phyloP scores from a whole-genome alignment of 176 grass and related monocot genomes.

The Aegilops tauschii region DNA sequence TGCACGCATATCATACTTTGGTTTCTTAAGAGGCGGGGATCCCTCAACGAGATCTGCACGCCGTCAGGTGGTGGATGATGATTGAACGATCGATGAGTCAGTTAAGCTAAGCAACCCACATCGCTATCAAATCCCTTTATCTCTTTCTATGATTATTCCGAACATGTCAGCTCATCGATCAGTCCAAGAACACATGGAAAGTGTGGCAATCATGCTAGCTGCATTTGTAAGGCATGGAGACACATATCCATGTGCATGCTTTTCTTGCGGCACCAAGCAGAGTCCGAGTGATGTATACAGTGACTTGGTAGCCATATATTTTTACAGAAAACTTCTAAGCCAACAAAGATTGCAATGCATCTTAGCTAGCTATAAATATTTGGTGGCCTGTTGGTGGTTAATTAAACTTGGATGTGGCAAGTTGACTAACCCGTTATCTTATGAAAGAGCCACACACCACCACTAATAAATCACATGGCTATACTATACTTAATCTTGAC shows the following conservation, averaged over 20 bases:
- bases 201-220: slow-evolving; percentile 17
- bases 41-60: slow-evolving; percentile 22
- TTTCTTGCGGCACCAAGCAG: not conserved
- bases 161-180: not conserved
- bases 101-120: slow-evolving; percentile 34
- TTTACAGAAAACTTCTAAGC: too few species aligned
- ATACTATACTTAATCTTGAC: too few species aligned
- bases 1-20: not conserved
- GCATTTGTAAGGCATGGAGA: not conserved
- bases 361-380: too few species aligned
- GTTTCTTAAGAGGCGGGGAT: not conserved
- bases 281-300: not conserved
- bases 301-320: too few species aligned
- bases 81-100: not conserved
- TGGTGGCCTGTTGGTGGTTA: not conserved
- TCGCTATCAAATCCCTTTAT: not conserved
- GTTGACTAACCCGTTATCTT: not conserved
- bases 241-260: too few species aligned
- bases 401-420: not conserved
- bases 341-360: too few species aligned
- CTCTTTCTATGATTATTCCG: not conserved
- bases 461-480: too few species aligned
- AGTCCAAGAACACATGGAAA: slow-evolving; percentile 8
- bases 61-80: not conserved
- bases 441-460: too few species aligned